phyloP scores from a whole-genome alignment of 179 eudicot species.

The Amaranthus tricolor region DNA sequence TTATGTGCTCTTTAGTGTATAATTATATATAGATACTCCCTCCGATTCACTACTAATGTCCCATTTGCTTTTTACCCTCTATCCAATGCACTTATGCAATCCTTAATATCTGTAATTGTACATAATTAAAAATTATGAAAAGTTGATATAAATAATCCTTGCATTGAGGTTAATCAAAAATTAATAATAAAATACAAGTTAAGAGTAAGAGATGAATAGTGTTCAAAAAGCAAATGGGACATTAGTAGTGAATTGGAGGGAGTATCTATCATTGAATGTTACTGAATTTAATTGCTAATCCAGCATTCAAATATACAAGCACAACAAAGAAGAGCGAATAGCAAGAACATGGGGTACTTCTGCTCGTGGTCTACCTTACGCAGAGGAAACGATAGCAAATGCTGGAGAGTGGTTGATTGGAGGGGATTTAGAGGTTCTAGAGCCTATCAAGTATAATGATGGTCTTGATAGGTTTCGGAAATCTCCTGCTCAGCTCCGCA shows the following conservation, averaged over 20 bases:
- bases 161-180: no score
- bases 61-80: no score
- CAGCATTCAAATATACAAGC: conserved; percentile 96
- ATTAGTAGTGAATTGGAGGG: no score
- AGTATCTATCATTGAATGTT: neutral
- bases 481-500: conserved; percentile 79
- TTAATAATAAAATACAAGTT: no score
- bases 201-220: no score
- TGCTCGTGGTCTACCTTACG: conserved; percentile 89
- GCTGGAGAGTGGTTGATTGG: conserved; percentile 95
- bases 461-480: conserved; percentile 82
- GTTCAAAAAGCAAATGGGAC: no score
- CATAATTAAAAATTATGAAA: no score
- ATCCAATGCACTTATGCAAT: no score
- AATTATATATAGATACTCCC: no score
- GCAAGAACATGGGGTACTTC: conserved; percentile 99
- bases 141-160: no score
- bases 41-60: no score
- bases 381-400: conserved; percentile 64
- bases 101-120: no score
- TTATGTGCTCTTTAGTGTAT: neutral
- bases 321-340: conserved; percentile 93
- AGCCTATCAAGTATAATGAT: conserved; percentile 81
- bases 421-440: conserved; percentile 84
- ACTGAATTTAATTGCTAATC: neutral